Percentiles rank a stretch among this genome's conserved stretches.
These are phyloP conservation scores for Ustilago shanxiensis DNA, from an alignment of 1,284 basidiomycete genomes.

Conservation along the genomic window DNA sequence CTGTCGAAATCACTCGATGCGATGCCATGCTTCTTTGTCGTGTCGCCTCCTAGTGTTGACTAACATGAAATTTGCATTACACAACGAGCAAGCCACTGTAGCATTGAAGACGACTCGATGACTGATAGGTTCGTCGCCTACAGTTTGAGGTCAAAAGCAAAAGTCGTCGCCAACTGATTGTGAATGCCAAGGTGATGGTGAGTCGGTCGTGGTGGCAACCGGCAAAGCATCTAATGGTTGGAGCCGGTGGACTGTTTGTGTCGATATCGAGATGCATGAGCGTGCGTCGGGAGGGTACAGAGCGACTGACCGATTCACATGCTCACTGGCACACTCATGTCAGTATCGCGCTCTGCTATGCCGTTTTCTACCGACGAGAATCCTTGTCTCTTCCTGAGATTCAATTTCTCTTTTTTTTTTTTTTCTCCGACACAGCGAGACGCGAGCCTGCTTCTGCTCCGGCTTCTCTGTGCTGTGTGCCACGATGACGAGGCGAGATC, in stretches of 20 bases:
- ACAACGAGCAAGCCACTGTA: neutral
- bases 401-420: conserved; percentile 8
- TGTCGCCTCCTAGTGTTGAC: conserved; percentile 4
- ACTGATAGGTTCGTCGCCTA: too few relatives aligned
- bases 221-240: conserved; percentile 12
- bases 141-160: too few relatives aligned
- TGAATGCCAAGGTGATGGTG: neutral
- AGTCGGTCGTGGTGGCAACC: neutral
- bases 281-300: neutral
- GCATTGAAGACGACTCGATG: too few relatives aligned
- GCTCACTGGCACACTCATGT: neutral
- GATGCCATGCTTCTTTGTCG: neutral
- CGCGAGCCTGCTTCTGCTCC: neutral
- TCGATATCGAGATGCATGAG: conserved; percentile 23
- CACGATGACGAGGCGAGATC: conserved; percentile 25
- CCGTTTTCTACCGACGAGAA: conserved; percentile 8
- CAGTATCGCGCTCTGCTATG: neutral
- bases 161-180: neutral
- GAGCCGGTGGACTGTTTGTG: conserved; percentile 6
- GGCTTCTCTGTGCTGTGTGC: conserved; percentile 1
- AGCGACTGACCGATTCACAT: conserved; percentile 28
- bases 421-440: conserved; percentile 22
- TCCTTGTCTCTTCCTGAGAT: neutral
- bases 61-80: conserved; percentile 17
- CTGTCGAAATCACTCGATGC: conserved; percentile 7